These are phyloP conservation scores for Macrophomina pseudophaseolina DNA, from an alignment of 2,329 filamentous ascomycete species.

Conservation along the genomic window DNA sequence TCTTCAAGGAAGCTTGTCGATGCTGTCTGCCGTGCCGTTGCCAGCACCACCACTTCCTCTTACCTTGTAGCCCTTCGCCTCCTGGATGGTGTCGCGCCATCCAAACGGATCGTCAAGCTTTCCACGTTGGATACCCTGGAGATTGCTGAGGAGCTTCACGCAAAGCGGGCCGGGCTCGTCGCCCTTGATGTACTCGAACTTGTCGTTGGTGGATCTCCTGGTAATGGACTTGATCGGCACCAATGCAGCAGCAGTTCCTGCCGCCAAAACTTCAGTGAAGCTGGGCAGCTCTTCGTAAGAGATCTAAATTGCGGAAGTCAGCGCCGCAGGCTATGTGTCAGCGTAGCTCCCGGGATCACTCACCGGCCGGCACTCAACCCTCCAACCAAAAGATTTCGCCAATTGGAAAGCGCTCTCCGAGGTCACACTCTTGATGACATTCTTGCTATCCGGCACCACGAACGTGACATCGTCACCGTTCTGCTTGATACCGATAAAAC, in stretches of 20 bases:
- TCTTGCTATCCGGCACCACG: slow-evolving; percentile 84
- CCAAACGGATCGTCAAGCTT: slow-evolving; percentile 76
- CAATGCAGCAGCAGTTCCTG: slow-evolving; percentile 87
- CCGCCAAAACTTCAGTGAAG: slow-evolving; percentile 85
- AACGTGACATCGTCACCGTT: slow-evolving; percentile 69
- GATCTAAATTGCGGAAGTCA: slow-evolving; percentile 54
- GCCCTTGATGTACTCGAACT: slow-evolving; percentile 60
- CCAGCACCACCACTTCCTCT: slow-evolving; percentile 30
- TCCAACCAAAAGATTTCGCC: slow-evolving; percentile 79
- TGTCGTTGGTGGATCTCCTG: slow-evolving; percentile 63
- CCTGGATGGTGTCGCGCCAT: slow-evolving; percentile 64
- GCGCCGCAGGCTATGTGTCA: neutral
- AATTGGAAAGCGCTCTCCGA: slow-evolving; percentile 79
- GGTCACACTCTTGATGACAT: slow-evolving; percentile 87
- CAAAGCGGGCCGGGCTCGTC: slow-evolving; percentile 77
- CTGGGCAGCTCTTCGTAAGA: slow-evolving; percentile 65
- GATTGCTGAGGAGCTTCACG: slow-evolving; percentile 71
- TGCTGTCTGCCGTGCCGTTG: slow-evolving; percentile 36
- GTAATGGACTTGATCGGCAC: slow-evolving; percentile 93
- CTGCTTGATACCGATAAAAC: slow-evolving; percentile 80
- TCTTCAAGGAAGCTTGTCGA: slow-evolving; percentile 42
- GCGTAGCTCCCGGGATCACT: slow-evolving; percentile 35
- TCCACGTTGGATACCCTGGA: slow-evolving; percentile 86
- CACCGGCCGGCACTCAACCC: slow-evolving; percentile 75
- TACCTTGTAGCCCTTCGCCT: slow-evolving; percentile 43